Evolutionary conservation across 257 asterid species (phyloP).

Genomic region (Penstemon eatonii): DNA sequence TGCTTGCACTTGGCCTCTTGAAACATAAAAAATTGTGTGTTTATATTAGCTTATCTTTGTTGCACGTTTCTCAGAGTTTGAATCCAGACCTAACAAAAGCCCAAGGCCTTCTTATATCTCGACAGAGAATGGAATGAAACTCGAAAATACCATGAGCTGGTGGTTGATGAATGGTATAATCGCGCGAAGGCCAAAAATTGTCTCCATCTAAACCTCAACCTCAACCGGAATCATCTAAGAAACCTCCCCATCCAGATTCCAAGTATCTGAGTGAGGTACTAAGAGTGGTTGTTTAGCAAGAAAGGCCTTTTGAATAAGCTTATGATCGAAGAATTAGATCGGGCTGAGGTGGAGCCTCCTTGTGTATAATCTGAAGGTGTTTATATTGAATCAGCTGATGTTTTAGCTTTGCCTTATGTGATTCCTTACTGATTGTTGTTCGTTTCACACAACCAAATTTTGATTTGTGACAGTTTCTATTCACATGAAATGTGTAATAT

Average conservation of each 20-base stretch:
- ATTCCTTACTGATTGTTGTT: constrained; percentile 60
- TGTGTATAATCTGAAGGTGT: constrained; percentile 68
- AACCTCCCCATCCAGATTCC: constrained; percentile 75
- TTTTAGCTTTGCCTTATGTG: constrained; percentile 74
- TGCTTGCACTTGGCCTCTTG: constrained; percentile 19
- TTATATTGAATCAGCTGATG: constrained; percentile 58
- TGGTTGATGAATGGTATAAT: constrained; percentile 44
- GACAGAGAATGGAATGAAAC: constrained; percentile 56
- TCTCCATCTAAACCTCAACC: constrained; percentile 31
- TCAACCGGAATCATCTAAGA: constrained; percentile 40
- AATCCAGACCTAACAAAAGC: constrained; percentile 58
- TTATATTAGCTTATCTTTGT: constrained; percentile 37
- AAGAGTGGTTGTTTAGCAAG: constrained; percentile 57
- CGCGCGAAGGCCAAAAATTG: constrained; percentile 42
- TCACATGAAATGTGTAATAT: no score
- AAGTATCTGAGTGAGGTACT: constrained; percentile 53
- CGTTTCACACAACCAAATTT: not conserved
- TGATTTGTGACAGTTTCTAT: no score
- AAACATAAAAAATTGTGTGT: constrained; percentile 3
- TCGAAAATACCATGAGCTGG: constrained; percentile 35
- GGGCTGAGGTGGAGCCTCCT: constrained; percentile 26
- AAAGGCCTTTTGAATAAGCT: constrained; percentile 31
- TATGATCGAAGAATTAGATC: constrained; percentile 20
- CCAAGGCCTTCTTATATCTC: constrained; percentile 42
- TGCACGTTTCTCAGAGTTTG: constrained; percentile 59